These are phyloP conservation scores for Stemphylium beticola DNA, from an alignment of 2,329 filamentous ascomycete species.

Conservation along the genomic window DNA sequence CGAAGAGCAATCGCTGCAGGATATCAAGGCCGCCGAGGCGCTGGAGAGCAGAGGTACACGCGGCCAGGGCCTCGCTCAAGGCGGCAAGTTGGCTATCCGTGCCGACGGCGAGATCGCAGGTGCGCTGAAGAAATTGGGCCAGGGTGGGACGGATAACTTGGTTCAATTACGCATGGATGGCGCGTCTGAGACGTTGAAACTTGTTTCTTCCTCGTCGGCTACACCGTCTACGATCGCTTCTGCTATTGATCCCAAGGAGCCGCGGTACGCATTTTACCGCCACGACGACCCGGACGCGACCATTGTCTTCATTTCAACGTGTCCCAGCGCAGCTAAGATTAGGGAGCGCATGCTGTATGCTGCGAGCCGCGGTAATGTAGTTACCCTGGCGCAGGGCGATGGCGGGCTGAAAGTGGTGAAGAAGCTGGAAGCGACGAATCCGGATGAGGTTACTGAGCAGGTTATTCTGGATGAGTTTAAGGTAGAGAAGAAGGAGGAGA, in stretches of 20 bases:
- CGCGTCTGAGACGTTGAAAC: slow-evolving; percentile 70
- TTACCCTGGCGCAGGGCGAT: slow-evolving; percentile 69
- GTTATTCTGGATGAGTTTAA: slow-evolving; percentile 71
- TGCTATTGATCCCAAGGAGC: slow-evolving; percentile 70
- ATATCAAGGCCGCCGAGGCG: slow-evolving; percentile 77
- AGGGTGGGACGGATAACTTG: slow-evolving; percentile 56
- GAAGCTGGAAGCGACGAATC: slow-evolving; percentile 69
- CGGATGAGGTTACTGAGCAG: slow-evolving; percentile 72
- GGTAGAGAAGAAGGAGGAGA: slow-evolving; percentile 70
- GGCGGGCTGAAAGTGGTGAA: slow-evolving; percentile 72
- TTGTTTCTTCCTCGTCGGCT: slow-evolving; percentile 62
- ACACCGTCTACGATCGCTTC: slow-evolving; percentile 64
- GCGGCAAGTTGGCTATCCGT: slow-evolving; percentile 55
- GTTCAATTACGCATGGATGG: slow-evolving; percentile 78
- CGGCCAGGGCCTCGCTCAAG: slow-evolving; percentile 51
- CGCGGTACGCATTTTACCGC: slow-evolving; percentile 79
- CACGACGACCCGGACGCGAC: slow-evolving; percentile 64
- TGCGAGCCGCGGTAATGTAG: slow-evolving; percentile 63
- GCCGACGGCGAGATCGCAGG: slow-evolving; percentile 68
- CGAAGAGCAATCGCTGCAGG: slow-evolving; percentile 74
- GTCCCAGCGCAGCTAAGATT: slow-evolving; percentile 73
- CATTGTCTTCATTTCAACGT: slow-evolving; percentile 83
- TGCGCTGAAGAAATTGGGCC: slow-evolving; percentile 66
- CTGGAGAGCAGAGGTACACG: slow-evolving; percentile 74
- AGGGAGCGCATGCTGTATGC: slow-evolving; percentile 88